Evolutionary conservation across 1,284 basidiomycete genomes (phyloP), one percentile per base, ranked within the genome.

Genomic region (Ceratobasidium theobromae): DNA sequence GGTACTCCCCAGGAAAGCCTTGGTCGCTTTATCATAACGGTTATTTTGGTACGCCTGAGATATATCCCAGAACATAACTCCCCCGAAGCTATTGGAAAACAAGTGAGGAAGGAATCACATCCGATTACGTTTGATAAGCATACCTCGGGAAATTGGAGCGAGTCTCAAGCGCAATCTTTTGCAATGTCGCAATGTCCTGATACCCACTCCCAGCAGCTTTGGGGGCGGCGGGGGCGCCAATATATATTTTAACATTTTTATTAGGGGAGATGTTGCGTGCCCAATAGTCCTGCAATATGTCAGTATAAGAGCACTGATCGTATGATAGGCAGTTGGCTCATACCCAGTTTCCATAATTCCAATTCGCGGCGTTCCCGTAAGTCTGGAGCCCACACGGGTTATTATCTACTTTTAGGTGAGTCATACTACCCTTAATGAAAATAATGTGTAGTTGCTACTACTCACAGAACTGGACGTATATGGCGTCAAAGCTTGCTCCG

Each of bases 41-140:
- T 35, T 33, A 32, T 62, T 72, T 85, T 85, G 80, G 69, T 83
- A 86, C 12, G 86, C 86, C 74, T 88, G 85, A 46, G 85, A 87
- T 41, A 81, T 82, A 73, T 87, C 87, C 86, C 86, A 89, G 49
- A 89, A 72, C 85, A 87, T 88, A 16, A 88, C 62, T 28, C 86
- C 86, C 16, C 87, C 86, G 68, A 88, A 88, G 1, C 84, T 64
- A 16, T 43, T 11, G 1, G n/a, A 16, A 14, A 43, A 4, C 5
- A n/a, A 21, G 16, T 23, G 32, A 38, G 45, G 5, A 21, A n/a
- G 3, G 28, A 14, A 35, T 35, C 16, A 1, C 4, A 11, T 40
- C 14, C 1, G 48, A 1, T 43, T n/a, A 8, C 8, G 4, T 12
- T 28, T 18, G 11, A 23, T 21, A 12, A 25, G 16, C 30, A 11